phyloP scores from a whole-genome alignment of 352 stramenopile species.

The Aphanomyces cochlioides region DNA sequence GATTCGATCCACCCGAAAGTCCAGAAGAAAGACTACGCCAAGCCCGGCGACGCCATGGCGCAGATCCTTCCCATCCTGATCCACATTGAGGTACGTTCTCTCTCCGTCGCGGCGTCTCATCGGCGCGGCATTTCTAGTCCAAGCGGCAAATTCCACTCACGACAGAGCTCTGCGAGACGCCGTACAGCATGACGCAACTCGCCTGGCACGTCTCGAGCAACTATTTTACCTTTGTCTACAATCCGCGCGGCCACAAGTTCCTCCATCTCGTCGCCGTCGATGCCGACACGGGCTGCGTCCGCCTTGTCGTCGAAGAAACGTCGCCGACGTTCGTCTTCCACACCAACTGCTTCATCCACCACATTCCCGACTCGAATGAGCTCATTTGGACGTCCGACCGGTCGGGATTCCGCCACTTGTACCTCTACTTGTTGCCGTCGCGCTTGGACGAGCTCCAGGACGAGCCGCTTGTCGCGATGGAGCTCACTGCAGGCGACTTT shows the following conservation, averaged over 20 bases:
- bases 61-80: not conserved
- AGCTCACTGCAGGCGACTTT: constrained; percentile 1
- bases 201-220: constrained; percentile 8
- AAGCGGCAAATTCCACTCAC: not conserved
- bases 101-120: not conserved
- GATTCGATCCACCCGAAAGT: not conserved
- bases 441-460: not conserved
- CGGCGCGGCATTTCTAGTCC: not conserved
- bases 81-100: not conserved
- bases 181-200: constrained; percentile 4
- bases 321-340: constrained; percentile 20
- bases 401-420: constrained; percentile 22
- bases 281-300: not conserved
- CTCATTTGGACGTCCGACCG: constrained; percentile 22
- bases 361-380: not conserved
- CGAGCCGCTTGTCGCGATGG: not conserved
- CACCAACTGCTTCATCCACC: constrained; percentile 8
- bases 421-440: constrained; percentile 14
- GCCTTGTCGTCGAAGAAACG: constrained; percentile 13
- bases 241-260: constrained; percentile 11
- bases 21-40: constrained; percentile 10
- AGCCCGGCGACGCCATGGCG: constrained; percentile 8
- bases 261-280: constrained; percentile 8
- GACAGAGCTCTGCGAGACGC: not conserved
- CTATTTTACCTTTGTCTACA: constrained; percentile 17